Evolutionary conservation across 495 filamentous ascomycete genomes (phyloP), one percentile per base, ranked within the genome.

Genomic region (Hypoxylon fragiforme): DNA sequence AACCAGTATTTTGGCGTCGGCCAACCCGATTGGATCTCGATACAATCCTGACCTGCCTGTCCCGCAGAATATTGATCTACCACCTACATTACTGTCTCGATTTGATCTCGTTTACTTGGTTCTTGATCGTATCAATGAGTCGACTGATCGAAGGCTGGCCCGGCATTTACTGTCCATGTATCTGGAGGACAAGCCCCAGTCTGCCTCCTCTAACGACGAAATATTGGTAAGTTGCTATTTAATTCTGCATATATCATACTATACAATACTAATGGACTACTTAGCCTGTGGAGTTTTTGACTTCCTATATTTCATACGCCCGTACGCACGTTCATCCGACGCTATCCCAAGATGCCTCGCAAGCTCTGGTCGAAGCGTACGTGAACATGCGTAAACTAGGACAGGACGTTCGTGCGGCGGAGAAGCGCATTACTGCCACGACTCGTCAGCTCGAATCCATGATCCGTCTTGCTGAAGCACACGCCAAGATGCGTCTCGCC

Each of bases 41-140:
- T 98, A 98, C 77, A 97, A 98, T 62, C 89, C 89, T 11, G 92
- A 94, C 66, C 73, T 98, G 2, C 91, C 94, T 0, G 92, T 98
- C 44, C 95, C 94, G 1, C 91, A 96, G 63, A 98, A 98, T 71
- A 98, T 98, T 61, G 94, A 98, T 66, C 82, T 98, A 8, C 94
- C 94, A 2, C 94, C 94, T 1, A 98, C 95, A 1, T 76, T 98
- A 12, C 83, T 98, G 21, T 96, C 91, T 7, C 85, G 94, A 73
- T 98, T 98, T 69, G 94, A 98, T 68, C 75, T 98, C 20, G 94
- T 98, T 45, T 98, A 97, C 65, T 84, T 98, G 2, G 91, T 98
- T 46, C 84, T 98, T 42, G 94, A 98, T 66, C 87, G 89, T 22
- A 84, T 92, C 37, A 91, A 97, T 64, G 94, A 97, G 70, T 81